These are phyloP conservation scores for Colletotrichum filicis DNA, from an alignment of 2,329 filamentous ascomycete genomes.

Conservation along the genomic window DNA sequence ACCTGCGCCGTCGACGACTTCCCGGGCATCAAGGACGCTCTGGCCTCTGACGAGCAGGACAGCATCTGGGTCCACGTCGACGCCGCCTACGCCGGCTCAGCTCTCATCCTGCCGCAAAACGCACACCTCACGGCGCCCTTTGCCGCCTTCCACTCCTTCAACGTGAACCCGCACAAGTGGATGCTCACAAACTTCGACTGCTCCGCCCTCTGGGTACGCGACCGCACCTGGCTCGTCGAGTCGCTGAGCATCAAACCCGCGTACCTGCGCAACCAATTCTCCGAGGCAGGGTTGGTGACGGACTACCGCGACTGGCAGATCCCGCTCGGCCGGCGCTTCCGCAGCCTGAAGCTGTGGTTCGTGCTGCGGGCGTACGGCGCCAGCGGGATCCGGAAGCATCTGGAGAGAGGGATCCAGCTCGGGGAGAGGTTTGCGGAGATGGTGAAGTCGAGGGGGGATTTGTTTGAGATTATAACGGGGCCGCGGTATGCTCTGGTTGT, in stretches of 20 bases:
- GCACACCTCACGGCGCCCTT: constrained; percentile 74
- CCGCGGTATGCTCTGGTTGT: constrained; percentile 85
- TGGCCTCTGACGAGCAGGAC: constrained; percentile 47
- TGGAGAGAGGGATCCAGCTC: constrained; percentile 74
- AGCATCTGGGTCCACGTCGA: constrained; percentile 93
- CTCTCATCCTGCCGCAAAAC: constrained; percentile 84
- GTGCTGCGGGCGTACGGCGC: constrained; percentile 87
- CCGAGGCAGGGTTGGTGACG: constrained; percentile 85
- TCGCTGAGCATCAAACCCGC: constrained; percentile 82
- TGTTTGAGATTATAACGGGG: constrained; percentile 80
- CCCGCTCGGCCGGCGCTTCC: constrained; percentile 88
- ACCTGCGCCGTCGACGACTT: constrained; percentile 91
- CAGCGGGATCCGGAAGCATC: constrained; percentile 77
- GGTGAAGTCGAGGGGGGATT: constrained; percentile 67
- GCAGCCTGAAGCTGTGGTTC: constrained; percentile 94
- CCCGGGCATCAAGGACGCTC: constrained; percentile 67
- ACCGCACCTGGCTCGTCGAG: constrained; percentile 79
- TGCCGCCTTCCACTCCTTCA: constrained; percentile 83
- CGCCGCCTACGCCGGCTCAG: constrained; percentile 90
- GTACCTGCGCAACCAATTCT: constrained; percentile 85
- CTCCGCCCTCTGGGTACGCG: constrained; percentile 82
- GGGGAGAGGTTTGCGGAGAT: constrained; percentile 77
- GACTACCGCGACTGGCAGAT: constrained; percentile 99
- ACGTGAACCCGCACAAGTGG: constrained; percentile 99
- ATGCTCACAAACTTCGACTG: constrained; percentile 92